Evolutionary conservation across 1,284 basidiomycete species (phyloP), one percentile per base, ranked within the genome.

Genomic region (Tilletia indica): DNA sequence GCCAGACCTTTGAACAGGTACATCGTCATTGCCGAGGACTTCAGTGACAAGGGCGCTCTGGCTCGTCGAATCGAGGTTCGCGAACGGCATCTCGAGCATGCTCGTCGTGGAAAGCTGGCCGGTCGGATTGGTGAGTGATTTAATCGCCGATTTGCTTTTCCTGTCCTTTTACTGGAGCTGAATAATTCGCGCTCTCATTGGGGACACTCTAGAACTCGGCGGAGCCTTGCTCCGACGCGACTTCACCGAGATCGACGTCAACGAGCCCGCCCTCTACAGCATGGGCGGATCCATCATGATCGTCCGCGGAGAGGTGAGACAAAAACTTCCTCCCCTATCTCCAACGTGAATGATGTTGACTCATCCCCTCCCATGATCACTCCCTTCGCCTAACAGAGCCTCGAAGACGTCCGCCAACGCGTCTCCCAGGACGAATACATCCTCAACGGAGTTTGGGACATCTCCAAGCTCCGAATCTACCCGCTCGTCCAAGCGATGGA

Each of bases 31-130:
- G 78, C 78, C 16, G 76, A 78, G 67, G 78, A 80, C 66, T 73
- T 49, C 38, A 2, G 70, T 38, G 77, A 77, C 67, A 68, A 76
- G 5, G 74, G 75, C 2, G 77, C 78, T 12, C 73, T 78, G 56
- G 74, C 77, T 3, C 72, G 78, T 12, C 69, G 78, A 19, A 72
- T 80, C 63, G 78, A 79, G 67, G 78, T 80, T 16, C 73, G 78
- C 34, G 77, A 80, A 42, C 70, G 73, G 39, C 78, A 80, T 68
- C 70, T 80, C 21, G 77, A 76, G 45, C 68, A 75, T 2, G 78
- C 77, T 8, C 73, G 71, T 9, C 54, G 61, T 39, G 78, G 78
- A 56, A 78, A 77, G 56, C 70, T 75, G 14, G 73, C 67, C 16
- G 78, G 78, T 0, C 67, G 77, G 21, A 74, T 80, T 74, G 68